These are phyloP conservation scores for Fistulina hepatica DNA, from an alignment of 1,284 basidiomycete species.

Conservation along the genomic window DNA sequence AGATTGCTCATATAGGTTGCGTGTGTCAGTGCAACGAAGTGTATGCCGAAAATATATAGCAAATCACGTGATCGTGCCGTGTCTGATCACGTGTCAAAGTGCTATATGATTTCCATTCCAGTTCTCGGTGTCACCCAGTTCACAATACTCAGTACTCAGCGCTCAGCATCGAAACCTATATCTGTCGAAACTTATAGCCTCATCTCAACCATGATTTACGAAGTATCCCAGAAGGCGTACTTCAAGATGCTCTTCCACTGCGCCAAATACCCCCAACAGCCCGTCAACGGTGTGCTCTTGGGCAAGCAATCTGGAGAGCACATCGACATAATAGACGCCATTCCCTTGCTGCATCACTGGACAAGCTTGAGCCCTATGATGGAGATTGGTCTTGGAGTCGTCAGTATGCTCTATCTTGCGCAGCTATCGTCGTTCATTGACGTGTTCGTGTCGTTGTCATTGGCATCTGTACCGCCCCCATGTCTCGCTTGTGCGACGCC, in stretches of 20 bases:
- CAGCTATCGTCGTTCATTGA: neutral
- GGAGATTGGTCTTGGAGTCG: conserved; percentile 68
- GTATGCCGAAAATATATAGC: no score
- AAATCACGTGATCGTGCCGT: no score
- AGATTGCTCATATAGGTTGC: no score
- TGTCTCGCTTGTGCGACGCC: no score
- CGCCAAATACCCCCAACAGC: conserved; percentile 59
- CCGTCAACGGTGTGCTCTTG: conserved; percentile 58
- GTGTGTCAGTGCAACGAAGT: no score
- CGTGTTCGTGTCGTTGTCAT: conserved; percentile 1
- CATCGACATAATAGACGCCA: conserved; percentile 45
- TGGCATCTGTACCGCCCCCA: conserved; percentile 4
- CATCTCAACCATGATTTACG: no score
- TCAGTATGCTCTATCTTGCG: conserved; percentile 24
- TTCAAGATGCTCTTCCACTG: conserved; percentile 44
- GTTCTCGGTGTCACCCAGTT: no score
- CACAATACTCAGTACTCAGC: no score
- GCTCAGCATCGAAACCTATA: no score
- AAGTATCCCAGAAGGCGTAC: conserved; percentile 13
- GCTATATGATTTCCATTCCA: no score
- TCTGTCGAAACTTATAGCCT: no score
- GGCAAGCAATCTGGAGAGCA: conserved; percentile 30
- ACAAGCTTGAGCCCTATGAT: conserved; percentile 69
- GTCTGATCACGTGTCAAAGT: no score
- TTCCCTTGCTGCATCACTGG: conserved; percentile 74